phyloP scores from a whole-genome alignment of 1,284 basidiomycete genomes.

The Tilletia caries region DNA sequence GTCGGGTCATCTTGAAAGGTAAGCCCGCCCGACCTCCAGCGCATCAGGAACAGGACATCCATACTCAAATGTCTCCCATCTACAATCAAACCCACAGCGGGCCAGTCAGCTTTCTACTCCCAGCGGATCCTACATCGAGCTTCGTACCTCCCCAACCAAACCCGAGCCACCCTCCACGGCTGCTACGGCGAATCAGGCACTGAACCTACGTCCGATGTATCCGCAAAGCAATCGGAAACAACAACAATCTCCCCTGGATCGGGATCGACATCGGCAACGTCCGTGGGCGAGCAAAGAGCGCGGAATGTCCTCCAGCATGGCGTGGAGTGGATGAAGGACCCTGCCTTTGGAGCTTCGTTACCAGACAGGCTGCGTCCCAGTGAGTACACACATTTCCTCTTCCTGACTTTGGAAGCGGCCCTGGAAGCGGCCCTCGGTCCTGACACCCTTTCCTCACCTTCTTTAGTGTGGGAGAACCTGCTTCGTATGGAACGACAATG shows the following conservation, averaged over 20 bases:
- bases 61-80: no score
- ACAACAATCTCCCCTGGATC: background rate
- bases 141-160: constrained; percentile 61
- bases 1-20: constrained; percentile 65
- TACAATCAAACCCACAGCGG: constrained; percentile 54
- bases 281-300: constrained; percentile 58
- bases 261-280: background rate
- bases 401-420: no score
- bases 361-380: constrained; percentile 59
- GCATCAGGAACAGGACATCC: no score
- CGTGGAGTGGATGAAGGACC: constrained; percentile 69
- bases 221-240: background rate
- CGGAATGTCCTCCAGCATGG: constrained; percentile 74
- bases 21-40: background rate
- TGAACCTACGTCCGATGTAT: constrained; percentile 17
- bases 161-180: constrained; percentile 71
- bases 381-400: constrained; percentile 20
- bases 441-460: background rate
- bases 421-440: no score
- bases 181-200: constrained; percentile 63
- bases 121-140: constrained; percentile 75
- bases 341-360: constrained; percentile 61
- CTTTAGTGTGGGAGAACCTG: constrained; percentile 64
- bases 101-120: constrained; percentile 78
- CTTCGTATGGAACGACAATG: constrained; percentile 62